Base-by-base conservation (phyloP, 1,284 basidiomycete species). In the Naganishia cerealis region DNA sequence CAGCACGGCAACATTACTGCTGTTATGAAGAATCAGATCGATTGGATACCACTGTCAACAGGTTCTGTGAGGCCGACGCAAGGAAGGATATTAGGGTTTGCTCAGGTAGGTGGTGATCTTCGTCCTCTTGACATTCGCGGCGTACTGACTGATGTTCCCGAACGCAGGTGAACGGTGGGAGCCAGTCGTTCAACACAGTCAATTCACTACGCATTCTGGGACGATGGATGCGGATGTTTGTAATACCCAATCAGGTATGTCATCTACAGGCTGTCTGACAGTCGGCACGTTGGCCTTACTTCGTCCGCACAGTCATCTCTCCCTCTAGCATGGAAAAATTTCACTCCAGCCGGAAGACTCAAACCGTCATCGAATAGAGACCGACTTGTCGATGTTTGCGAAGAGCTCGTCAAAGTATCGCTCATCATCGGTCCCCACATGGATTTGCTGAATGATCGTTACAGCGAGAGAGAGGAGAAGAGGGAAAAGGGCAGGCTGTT, bases 11-110 rank as follows among this genome's bases (percentile, higher is more conserved):
- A 75, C 3, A 74, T 81, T 24, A 81, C 80, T 3, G 80, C 76
- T 4, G 77, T 80, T 10, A 72, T 81, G 59, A 81, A 81, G 73
- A 81, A 76, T 36, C 79, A 80, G 67, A 78, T 80, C 59, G 79
- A 80, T 58, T 79, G 78, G 77, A 80, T 81, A 53, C 80, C 80
- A 0, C 71, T 81, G 7, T 72, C 71, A 0, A 74, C 74, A 1
- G 80, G 80, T 0, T 76, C 74, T 3, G 79, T 81, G 0, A 71
- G 80, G n/a, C 80, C 80, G 0, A 80, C 79, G 4, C 80, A 81
- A 69, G 79, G 79, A 0, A 70, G 75, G n/a, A 76, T 74, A 5
- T 65, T 79, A 3, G 79, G 73, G 2, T 72, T 80, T 18, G 72
- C 72, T 2, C 75, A 76, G 46, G 69, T 67, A 56, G 2, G 61